Conservation (phyloP, 345 rosid genomes). For the Eutrema yunnanense region DNA sequence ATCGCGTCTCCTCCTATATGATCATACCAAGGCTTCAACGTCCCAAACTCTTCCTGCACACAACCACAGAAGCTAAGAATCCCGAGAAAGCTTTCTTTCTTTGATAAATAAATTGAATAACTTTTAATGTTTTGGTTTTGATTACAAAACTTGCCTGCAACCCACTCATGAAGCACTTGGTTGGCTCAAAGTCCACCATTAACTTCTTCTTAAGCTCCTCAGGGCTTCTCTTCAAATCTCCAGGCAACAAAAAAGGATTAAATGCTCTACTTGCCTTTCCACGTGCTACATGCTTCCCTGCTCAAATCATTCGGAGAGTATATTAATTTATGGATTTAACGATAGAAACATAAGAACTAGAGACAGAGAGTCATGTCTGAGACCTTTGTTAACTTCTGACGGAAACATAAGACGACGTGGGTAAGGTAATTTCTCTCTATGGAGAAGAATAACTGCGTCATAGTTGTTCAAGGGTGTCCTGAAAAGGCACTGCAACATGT, state of each 20-base stretch:
- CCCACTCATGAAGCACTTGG: slow-evolving; percentile 56
- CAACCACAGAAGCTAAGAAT: slow-evolving; percentile 12
- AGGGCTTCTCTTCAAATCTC: slow-evolving; percentile 49
- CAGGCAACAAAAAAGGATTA: slow-evolving; percentile 46
- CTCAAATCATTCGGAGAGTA: neutral
- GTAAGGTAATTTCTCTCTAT: slow-evolving; percentile 61
- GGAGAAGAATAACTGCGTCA: slow-evolving; percentile 85
- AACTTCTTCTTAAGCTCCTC: slow-evolving; percentile 53
- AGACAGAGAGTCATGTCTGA: neutral
- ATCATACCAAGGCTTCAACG: slow-evolving; percentile 79
- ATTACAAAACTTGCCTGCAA: slow-evolving; percentile 49
- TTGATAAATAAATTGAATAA: neutral
- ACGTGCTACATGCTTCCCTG: slow-evolving; percentile 67
- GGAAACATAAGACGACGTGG: slow-evolving; percentile 76
- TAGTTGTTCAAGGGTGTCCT: slow-evolving; percentile 84
- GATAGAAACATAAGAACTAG: neutral
- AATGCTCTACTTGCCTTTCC: slow-evolving; percentile 67
- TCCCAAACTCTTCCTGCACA: slow-evolving; percentile 51
- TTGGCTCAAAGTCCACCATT: slow-evolving; percentile 72
- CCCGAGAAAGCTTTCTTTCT: neutral
- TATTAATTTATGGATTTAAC: neutral
- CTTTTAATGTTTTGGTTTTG: neutral
- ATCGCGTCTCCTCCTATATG: slow-evolving; percentile 77
- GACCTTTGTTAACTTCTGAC: slow-evolving; percentile 69
- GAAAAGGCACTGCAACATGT: slow-evolving; percentile 65